phyloP scores from a whole-genome alignment of 192 early-diverging fungal genomes.

The Powellomyces hirtus region DNA sequence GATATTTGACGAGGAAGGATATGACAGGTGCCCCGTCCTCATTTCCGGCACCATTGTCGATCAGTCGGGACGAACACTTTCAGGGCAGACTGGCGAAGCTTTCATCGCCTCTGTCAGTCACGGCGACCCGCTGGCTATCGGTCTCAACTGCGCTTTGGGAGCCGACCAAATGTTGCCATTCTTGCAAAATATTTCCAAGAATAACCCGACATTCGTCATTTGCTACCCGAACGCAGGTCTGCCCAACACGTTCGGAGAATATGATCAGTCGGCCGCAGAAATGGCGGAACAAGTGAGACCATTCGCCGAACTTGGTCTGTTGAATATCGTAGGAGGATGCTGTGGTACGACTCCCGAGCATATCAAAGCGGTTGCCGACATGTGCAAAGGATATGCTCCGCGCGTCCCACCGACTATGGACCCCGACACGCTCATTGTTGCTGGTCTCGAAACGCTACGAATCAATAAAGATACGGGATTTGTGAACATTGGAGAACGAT shows the following conservation, averaged over 20 bases:
- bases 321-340: constrained; percentile 96
- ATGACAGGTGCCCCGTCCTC: constrained; percentile 42
- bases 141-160: constrained; percentile 63
- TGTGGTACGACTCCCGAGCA: constrained; percentile 96
- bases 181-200: constrained; percentile 83
- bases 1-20: constrained; percentile 77
- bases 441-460: constrained; percentile 81
- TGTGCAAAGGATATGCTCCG: constrained; percentile 71
- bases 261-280: constrained; percentile 81
- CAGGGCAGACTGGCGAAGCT: constrained; percentile 95
- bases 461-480: constrained; percentile 83
- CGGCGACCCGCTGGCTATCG: constrained; percentile 81
- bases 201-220: constrained; percentile 74
- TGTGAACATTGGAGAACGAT: constrained; percentile 94
- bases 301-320: constrained; percentile 89
- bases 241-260: constrained; percentile 96
- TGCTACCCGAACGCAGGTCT: constrained; percentile 98
- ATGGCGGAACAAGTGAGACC: constrained; percentile 84
- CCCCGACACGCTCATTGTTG: constrained; percentile 67
- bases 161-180: constrained; percentile 96
- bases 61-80: constrained; percentile 91
- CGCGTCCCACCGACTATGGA: constrained; percentile 70
- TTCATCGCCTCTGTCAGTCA: constrained; percentile 86
- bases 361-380: constrained; percentile 81
- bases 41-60: constrained; percentile 90